phyloP scores from a whole-genome alignment of 768 basidiomycete species.

The Hygrophorus pudorinus region DNA sequence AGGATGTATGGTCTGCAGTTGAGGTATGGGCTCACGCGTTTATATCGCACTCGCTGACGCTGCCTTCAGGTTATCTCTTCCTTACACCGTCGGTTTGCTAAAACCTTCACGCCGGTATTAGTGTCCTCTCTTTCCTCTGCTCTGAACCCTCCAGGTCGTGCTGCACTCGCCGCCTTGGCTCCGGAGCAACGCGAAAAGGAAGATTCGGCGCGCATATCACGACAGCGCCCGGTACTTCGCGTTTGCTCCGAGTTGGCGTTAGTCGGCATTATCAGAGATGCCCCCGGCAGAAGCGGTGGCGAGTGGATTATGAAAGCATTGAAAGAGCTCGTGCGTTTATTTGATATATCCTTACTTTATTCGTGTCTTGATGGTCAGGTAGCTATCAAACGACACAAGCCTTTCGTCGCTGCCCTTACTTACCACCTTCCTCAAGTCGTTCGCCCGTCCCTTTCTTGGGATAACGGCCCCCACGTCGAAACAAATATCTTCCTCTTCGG shows the following conservation, averaged over 20 bases:
- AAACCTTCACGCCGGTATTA: constrained; percentile 66
- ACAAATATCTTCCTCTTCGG: constrained; percentile 46
- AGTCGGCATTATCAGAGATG: constrained; percentile 74
- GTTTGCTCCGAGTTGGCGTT: constrained; percentile 87
- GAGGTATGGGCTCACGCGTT: constrained; percentile 49
- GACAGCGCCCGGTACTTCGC: constrained; percentile 79
- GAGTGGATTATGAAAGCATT: constrained; percentile 86
- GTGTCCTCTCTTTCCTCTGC: constrained; percentile 47
- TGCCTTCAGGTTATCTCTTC: constrained; percentile 68
- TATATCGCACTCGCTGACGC: constrained; percentile 2
- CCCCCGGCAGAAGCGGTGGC: constrained; percentile 58
- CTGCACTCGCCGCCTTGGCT: constrained; percentile 43
- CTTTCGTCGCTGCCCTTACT: constrained; percentile 84
- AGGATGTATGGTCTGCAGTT: constrained; percentile 84
- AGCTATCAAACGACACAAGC: constrained; percentile 85
- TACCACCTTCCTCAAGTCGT: constrained; percentile 89
- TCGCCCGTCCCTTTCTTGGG: constrained; percentile 83
- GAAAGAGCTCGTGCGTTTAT: constrained; percentile 65
- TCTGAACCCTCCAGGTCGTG: constrained; percentile 49
- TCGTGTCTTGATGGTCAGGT: constrained; percentile 6
- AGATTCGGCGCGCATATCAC: constrained; percentile 63
- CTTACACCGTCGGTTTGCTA: constrained; percentile 80
- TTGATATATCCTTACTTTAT: constrained; percentile 1
- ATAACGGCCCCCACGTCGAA: constrained; percentile 43
- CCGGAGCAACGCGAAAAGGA: constrained; percentile 90